A percentile compares a stretch with the other conserved stretches of the same genome.
Conservation (phyloP, 169 alveolate genomes). For the Eimeria necatrix region DNA sequence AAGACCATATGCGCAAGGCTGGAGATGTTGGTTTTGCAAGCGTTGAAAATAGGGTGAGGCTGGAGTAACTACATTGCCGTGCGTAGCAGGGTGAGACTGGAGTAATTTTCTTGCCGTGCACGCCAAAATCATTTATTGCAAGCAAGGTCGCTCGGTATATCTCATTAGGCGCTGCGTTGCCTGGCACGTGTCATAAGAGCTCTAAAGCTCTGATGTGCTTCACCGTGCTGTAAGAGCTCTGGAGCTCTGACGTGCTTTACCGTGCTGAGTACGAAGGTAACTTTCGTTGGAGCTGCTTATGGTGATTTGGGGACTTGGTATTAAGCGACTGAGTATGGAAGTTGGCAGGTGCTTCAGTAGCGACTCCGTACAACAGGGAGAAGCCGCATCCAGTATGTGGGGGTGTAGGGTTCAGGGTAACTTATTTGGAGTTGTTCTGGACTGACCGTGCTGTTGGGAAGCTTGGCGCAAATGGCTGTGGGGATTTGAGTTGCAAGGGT, state of each 20-base stretch:
- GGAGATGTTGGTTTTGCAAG: slow-evolving; percentile 91
- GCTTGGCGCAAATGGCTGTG: slow-evolving; percentile 42
- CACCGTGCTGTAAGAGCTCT: not conserved
- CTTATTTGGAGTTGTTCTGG: slow-evolving; percentile 55
- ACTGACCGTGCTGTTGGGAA: slow-evolving; percentile 46
- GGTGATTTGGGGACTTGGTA: not conserved
- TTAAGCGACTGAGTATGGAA: not conserved
- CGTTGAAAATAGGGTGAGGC: slow-evolving; percentile 84
- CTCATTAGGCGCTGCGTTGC: not conserved
- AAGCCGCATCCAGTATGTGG: slow-evolving; percentile 39
- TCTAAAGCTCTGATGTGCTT: not conserved
- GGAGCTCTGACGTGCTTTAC: not conserved
- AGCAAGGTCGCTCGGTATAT: not conserved
- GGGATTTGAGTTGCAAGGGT: slow-evolving; percentile 46
- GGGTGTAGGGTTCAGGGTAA: slow-evolving; percentile 67
- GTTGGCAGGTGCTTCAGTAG: not conserved
- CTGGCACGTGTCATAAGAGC: not conserved
- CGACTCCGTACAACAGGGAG: not conserved
- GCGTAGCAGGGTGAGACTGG: not conserved
- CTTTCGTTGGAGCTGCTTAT: slow-evolving; percentile 5
- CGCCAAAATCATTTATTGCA: not conserved
- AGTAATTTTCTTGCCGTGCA: not conserved
- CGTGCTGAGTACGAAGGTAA: slow-evolving; percentile 25
- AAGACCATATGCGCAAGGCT: slow-evolving; percentile 89
- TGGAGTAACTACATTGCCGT: not conserved